Conservation (phyloP, 768 basidiomycete species). For the Lanmaoa pseudosensibilis region DNA sequence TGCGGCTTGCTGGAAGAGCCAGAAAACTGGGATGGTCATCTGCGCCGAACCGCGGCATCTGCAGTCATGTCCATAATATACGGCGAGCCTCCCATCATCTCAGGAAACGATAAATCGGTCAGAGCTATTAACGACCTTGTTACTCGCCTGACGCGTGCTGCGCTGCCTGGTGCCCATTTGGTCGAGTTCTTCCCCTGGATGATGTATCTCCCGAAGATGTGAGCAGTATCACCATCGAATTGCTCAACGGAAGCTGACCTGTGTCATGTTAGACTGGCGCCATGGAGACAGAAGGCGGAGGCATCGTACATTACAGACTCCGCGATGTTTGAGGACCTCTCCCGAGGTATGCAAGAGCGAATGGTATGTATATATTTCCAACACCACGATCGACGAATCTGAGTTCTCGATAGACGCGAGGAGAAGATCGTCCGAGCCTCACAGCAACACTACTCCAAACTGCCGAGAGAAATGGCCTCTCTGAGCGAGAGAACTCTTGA, state of each 20-base stretch:
- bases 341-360: constrained; percentile 1
- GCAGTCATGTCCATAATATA: constrained; percentile 30
- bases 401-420: not conserved
- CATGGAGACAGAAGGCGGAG: constrained; percentile 5
- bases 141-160: constrained; percentile 32
- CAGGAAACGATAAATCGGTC: constrained; percentile 3
- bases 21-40: constrained; percentile 32
- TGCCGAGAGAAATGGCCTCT: constrained; percentile 3
- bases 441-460: not conserved
- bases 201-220: constrained; percentile 29
- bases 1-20: constrained; percentile 30
- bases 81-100: constrained; percentile 13
- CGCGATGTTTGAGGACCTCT: not conserved
- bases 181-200: constrained; percentile 40
- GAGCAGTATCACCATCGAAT: not conserved
- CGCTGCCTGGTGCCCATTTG: constrained; percentile 37
- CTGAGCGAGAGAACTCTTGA: constrained; percentile 17
- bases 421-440: not conserved
- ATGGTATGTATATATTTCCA: not conserved
- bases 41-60: constrained; percentile 32
- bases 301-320: constrained; percentile 1
- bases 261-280: not conserved
- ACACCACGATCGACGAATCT: not conserved
- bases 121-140: constrained; percentile 22
- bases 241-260: not conserved